These are phyloP conservation scores for Lyophyllum decastes DNA, from an alignment of 768 basidiomycete genomes.

Conservation along the genomic window DNA sequence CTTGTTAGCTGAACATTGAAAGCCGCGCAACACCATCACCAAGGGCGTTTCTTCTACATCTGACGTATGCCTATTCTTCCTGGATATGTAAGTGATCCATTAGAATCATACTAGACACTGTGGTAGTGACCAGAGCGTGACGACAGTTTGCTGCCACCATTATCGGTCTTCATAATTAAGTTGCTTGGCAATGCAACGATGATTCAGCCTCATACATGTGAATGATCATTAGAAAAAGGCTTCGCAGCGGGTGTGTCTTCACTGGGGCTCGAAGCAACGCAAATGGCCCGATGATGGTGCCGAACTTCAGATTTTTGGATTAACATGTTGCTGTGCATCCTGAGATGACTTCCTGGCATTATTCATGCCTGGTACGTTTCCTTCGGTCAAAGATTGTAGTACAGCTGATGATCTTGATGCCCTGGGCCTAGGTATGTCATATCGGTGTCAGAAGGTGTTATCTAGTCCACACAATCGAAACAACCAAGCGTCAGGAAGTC, in stretches of 20 bases:
- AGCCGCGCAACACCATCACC: not conserved
- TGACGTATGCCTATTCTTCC: constrained; percentile 3
- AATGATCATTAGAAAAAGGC: constrained; percentile 4
- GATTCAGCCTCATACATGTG: not conserved
- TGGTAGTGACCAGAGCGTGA: not conserved
- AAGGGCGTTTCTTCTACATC: constrained; percentile 1
- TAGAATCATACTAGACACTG: no score
- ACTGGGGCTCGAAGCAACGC: no score
- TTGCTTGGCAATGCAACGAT: not conserved
- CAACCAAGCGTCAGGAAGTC: no score
- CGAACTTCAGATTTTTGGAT: constrained; percentile 31
- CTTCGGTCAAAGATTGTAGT: not conserved
- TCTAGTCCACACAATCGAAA: no score
- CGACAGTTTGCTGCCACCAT: constrained; percentile 5
- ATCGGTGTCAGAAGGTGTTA: constrained; percentile 6
- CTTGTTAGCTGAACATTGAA: not conserved
- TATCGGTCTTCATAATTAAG: constrained; percentile 11
- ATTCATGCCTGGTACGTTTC: constrained; percentile 48
- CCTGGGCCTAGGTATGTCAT: constrained; percentile 19
- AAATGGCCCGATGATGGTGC: not conserved
- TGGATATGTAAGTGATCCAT: constrained; percentile 3
- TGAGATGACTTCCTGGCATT: constrained; percentile 55
- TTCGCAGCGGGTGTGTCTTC: constrained; percentile 10
- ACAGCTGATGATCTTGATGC: not conserved
- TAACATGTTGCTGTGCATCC: constrained; percentile 37